Evolutionary conservation across 2,329 filamentous ascomycete species (phyloP).

Genomic region (Microdochium nivale): DNA sequence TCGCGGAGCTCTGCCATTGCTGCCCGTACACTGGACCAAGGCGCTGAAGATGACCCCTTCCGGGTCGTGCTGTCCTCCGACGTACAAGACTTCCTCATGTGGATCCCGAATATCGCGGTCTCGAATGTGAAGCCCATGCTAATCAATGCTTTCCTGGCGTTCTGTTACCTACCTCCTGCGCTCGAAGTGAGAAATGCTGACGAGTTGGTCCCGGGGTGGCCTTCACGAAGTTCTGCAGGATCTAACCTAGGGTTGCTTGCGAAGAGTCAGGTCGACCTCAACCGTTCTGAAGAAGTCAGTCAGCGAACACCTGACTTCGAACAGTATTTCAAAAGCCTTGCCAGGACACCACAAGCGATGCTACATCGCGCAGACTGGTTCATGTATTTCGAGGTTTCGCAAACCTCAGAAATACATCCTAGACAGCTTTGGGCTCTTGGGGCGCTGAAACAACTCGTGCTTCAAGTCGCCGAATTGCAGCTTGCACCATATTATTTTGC

Average conservation of each 20-base stretch:
- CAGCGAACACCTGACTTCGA: conserved; percentile 12
- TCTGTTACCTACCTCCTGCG: conserved; percentile 53
- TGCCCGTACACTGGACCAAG: conserved; percentile 66
- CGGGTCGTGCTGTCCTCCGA: conserved; percentile 75
- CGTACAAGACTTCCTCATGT: conserved; percentile 53
- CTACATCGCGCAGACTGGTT: conserved; percentile 40
- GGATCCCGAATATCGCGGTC: conserved; percentile 31
- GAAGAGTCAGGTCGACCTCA: not conserved
- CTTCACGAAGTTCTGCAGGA: not conserved
- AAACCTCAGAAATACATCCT: conserved; percentile 18
- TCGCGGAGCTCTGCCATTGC: conserved; percentile 46
- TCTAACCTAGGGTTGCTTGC: not conserved
- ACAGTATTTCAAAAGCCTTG: conserved; percentile 14
- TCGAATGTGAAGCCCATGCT: conserved; percentile 34
- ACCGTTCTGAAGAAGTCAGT: conserved; percentile 5
- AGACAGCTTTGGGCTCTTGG: conserved; percentile 39
- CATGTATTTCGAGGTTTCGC: conserved; percentile 21
- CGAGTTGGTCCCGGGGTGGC: not conserved
- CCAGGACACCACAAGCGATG: conserved; percentile 33
- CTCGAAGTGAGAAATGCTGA: conserved; percentile 4
- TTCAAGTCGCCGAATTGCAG: conserved; percentile 31
- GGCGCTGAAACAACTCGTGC: conserved; percentile 49
- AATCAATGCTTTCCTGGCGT: conserved; percentile 63
- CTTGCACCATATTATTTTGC: conserved; percentile 65
- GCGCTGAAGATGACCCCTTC: conserved; percentile 72